phyloP scores from a whole-genome alignment of 768 basidiomycete species.

The Dacryopinax spathularia region DNA sequence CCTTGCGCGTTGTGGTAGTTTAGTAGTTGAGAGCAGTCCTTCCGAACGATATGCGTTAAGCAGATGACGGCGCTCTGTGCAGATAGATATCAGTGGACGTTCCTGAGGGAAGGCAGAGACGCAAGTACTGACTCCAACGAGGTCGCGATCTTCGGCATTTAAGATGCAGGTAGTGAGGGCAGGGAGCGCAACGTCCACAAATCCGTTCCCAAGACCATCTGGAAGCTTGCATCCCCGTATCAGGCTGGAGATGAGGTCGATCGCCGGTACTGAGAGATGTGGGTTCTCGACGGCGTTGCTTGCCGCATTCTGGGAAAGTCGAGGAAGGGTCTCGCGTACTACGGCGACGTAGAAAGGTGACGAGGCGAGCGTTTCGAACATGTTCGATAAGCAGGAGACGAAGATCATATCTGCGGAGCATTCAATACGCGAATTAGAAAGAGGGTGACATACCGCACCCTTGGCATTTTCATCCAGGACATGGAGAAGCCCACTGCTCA shows the following conservation, averaged over 20 bases:
- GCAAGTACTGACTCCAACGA: slow-evolving; percentile 25
- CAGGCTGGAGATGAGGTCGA: slow-evolving; percentile 66
- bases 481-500: slow-evolving; percentile 55
- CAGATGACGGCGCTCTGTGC: slow-evolving; percentile 65
- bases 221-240: slow-evolving; percentile 45
- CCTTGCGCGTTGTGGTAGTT: slow-evolving; percentile 56
- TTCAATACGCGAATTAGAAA: slow-evolving; percentile 6
- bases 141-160: slow-evolving; percentile 71
- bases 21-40: slow-evolving; percentile 69
- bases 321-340: slow-evolving; percentile 57
- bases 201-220: slow-evolving; percentile 58
- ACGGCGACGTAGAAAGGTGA: slow-evolving; percentile 59
- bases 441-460: slow-evolving; percentile 33
- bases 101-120: not conserved
- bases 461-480: slow-evolving; percentile 80
- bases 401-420: slow-evolving; percentile 67
- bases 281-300: slow-evolving; percentile 48
- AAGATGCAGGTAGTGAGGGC: slow-evolving; percentile 55
- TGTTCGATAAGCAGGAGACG: slow-evolving; percentile 69
- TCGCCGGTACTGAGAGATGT: slow-evolving; percentile 55
- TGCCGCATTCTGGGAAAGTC: slow-evolving; percentile 49
- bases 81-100: not conserved
- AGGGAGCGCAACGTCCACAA: slow-evolving; percentile 63
- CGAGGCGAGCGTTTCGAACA: slow-evolving; percentile 54
- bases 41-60: slow-evolving; percentile 71